Evolutionary conservation across 2,329 filamentous ascomycete species (phyloP).

Genomic region (Curvularia spicifera): DNA sequence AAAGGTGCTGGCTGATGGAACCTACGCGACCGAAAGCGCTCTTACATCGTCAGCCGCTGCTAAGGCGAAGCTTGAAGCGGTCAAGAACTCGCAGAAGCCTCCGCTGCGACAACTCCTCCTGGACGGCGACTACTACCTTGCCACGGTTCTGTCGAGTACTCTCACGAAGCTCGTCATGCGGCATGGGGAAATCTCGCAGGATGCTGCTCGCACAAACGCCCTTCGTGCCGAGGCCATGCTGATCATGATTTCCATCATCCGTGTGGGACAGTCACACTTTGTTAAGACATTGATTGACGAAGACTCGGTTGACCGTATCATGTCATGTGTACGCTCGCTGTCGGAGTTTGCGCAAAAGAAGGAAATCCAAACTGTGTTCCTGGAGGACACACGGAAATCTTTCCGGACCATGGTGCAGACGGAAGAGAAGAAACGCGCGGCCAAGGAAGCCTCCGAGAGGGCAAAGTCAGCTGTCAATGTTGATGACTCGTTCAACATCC

Average conservation of each 20-base stretch:
- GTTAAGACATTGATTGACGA: constrained; percentile 97
- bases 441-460: constrained; percentile 89
- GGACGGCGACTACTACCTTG: constrained; percentile 95
- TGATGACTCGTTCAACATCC: constrained; percentile 90
- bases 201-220: constrained; percentile 86
- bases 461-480: constrained; percentile 94
- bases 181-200: constrained; percentile 88
- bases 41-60: constrained; percentile 90
- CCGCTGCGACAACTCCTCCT: constrained; percentile 89
- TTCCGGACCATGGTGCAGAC: constrained; percentile 97
- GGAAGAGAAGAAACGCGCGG: constrained; percentile 97
- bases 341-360: constrained; percentile 89
- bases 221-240: constrained; percentile 97
- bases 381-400: constrained; percentile 92
- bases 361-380: constrained; percentile 88
- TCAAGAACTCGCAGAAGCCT: constrained; percentile 96
- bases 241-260: constrained; percentile 98
- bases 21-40: constrained; percentile 95
- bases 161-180: constrained; percentile 98
- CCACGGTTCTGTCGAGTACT: constrained; percentile 92
- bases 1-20: constrained; percentile 93
- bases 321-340: constrained; percentile 93
- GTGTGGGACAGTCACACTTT: constrained; percentile 97
- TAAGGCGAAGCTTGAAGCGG: constrained; percentile 89
- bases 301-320: constrained; percentile 97